Evolutionary conservation across 345 rosid species (phyloP), one percentile per base, ranked within the genome.

Genomic region (Garcia nutans): DNA sequence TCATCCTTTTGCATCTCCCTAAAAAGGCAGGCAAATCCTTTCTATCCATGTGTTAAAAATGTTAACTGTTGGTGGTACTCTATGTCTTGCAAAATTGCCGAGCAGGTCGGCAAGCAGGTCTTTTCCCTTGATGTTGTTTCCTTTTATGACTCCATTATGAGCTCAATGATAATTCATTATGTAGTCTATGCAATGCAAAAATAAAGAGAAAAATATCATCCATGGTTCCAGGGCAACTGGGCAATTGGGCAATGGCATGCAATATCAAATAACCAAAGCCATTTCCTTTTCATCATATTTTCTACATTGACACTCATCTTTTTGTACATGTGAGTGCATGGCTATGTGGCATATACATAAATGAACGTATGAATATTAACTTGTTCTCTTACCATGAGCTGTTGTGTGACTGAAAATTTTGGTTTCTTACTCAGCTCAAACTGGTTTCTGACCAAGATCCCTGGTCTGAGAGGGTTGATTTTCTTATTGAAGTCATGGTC

Each of bases 401-500:
- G 1, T 45, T 65, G 10, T 65, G 10, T 59, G 22, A 16, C 49
- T 59, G 45, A 33, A 31, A 19, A 65, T 75, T 54, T 73, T 11
- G 37, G 12, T 70, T 70, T 65, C 65, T 71, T 75, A 61, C 79
- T 78, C 89, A 96, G 99, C 98, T 96, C 80, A 96, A 93, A 85
- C 84, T 96, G 80, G 90, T 92, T 66, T 89, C 97, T 6, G 81
- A 83, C 65, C 76, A 93, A 69, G 99, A 96, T 81, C 91, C 91
- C 2, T 96, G 97, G 99, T 91, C 98, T 63, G 85, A 86, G 45
- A 93, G 89, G 84, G 86, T 85, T 80, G 94, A 89, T 84, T 96
- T 96, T 84, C 92, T 96, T 63, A 80, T 89, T 77, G 99, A 96
- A 87, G 96, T 96, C 66, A 91, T 96, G 87, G 89, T 96, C 81